Conservation (phyloP, 1,139 yeast species). For the Zygosaccharomyces sapae region DNA sequence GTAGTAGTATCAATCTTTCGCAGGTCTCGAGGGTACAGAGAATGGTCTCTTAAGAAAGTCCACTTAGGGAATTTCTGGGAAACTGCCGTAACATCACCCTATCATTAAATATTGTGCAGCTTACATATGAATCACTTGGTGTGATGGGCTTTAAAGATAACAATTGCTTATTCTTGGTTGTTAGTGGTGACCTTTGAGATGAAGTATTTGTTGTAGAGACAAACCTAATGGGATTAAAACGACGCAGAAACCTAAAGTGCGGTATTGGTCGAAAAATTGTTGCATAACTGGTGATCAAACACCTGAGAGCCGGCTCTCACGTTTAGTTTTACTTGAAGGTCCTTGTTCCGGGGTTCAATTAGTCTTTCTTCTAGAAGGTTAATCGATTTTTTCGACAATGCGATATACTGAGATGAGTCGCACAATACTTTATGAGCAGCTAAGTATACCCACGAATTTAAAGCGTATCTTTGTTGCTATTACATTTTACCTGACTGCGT, state of each 20-base stretch:
- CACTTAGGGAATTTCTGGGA: slow-evolving; percentile 76
- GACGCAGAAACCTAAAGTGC: not conserved
- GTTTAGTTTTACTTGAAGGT: not conserved
- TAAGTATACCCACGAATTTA: no score
- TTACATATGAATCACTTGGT: slow-evolving; percentile 54
- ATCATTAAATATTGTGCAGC: slow-evolving; percentile 75
- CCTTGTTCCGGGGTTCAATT: not conserved
- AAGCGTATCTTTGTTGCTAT: not conserved
- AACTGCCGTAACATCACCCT: slow-evolving; percentile 71
- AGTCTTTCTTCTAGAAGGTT: not conserved
- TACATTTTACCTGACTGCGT: not conserved
- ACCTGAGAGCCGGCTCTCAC: slow-evolving; percentile 7
- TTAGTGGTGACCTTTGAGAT: slow-evolving; percentile 1
- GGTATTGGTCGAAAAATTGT: not conserved
- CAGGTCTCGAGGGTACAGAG: slow-evolving; percentile 68
- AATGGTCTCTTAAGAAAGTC: slow-evolving; percentile 64
- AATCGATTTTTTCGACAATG: not conserved
- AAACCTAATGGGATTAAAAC: not conserved
- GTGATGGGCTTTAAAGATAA: slow-evolving; percentile 49
- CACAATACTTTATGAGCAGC: no score
- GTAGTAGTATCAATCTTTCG: slow-evolving; percentile 83
- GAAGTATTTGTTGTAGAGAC: not conserved
- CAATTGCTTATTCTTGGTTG: slow-evolving; percentile 14
- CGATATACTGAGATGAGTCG: not conserved
- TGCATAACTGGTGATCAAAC: not conserved